A percentile compares a stretch with the other conserved stretches of the same genome.
Evolutionary conservation across 2,329 filamentous ascomycete genomes (phyloP).

Genomic region (Knoxdaviesia proteae): DNA sequence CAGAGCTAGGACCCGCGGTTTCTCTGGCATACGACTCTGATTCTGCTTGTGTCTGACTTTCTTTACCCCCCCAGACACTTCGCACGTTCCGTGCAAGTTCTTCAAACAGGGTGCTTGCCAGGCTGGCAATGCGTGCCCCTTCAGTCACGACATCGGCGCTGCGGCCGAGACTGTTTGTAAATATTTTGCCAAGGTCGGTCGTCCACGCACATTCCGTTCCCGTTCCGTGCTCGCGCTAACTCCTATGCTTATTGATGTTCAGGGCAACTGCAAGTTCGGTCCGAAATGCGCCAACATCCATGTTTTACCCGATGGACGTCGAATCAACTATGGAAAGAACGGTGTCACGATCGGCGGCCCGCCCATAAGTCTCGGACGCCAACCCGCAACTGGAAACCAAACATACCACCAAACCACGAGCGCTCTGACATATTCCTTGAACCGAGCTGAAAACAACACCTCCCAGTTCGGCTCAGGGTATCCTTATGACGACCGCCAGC

Average conservation of each 20-base stretch:
- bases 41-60: constrained; percentile 3
- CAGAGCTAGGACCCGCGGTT: background rate
- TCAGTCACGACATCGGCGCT: constrained; percentile 77
- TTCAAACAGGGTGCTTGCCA: constrained; percentile 91
- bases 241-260: background rate
- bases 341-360: constrained; percentile 42
- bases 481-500: constrained; percentile 17
- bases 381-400: constrained; percentile 10
- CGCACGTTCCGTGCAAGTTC: constrained; percentile 99
- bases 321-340: constrained; percentile 63
- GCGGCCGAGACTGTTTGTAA: constrained; percentile 85
- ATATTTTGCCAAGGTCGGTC: constrained; percentile 84
- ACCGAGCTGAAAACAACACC: constrained; percentile 19
- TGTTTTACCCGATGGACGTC: constrained; percentile 77
- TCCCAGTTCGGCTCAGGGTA: constrained; percentile 17
- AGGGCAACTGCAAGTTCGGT: constrained; percentile 99
- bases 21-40: background rate
- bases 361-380: constrained; percentile 32
- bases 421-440: constrained; percentile 41
- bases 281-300: constrained; percentile 95
- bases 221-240: too few species aligned
- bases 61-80: constrained; percentile 50
- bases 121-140: constrained; percentile 87
- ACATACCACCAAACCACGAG: constrained; percentile 44
- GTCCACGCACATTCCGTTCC: background rate